Evolutionary conservation across 2,329 filamentous ascomycete genomes (phyloP), one percentile per base, ranked within the genome.

Genomic region (Fusarium chaquense): DNA sequence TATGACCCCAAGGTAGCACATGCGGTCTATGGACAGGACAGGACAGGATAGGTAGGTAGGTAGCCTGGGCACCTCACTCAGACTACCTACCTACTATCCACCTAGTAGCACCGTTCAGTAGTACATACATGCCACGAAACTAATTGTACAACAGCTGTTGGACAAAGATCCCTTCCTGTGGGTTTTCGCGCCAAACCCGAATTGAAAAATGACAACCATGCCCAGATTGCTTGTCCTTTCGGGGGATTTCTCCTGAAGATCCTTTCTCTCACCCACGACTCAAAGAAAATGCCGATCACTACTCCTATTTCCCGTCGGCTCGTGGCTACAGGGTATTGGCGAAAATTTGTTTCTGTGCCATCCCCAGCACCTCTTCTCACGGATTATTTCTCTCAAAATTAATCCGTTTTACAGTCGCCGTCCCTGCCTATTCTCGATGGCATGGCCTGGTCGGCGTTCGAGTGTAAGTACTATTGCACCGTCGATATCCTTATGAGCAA

Each of bases 201-300:
- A 53, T 40, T 40, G 20, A 47, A 44, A 30, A 33, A 52, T 15
- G 24, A 9, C 49, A 26, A 52, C 24, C 58, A 52, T 58, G 54
- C 57, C 50, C 50, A 45, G 41, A 26, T 53, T 59, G 41, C 45
- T 56, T 60, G 36, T 55, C 54, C 44, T 59, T 45, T 61, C 51
- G 40, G 44, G 50, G 58, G 55, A 32, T 57, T 57, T 55, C 44
- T 68, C 50, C 43, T 40, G 54, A 51, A 49, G 55, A 65, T 71
- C 58, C 45, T 61, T 52, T 35, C 28, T 53, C 56, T 47, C 45
- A 47, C 47, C 53, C 41, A 55, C 38, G 35, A 51, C 44, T 57
- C 53, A 55, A 28, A 51, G 46, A 57, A 53, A 56, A 33, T 38
- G 54, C 41, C 62, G 58, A 61, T 70, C 63, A 38, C 38, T 45